Evolutionary conservation across 2,329 filamentous ascomycete genomes (phyloP).

Genomic region (Fulvia fulva): DNA sequence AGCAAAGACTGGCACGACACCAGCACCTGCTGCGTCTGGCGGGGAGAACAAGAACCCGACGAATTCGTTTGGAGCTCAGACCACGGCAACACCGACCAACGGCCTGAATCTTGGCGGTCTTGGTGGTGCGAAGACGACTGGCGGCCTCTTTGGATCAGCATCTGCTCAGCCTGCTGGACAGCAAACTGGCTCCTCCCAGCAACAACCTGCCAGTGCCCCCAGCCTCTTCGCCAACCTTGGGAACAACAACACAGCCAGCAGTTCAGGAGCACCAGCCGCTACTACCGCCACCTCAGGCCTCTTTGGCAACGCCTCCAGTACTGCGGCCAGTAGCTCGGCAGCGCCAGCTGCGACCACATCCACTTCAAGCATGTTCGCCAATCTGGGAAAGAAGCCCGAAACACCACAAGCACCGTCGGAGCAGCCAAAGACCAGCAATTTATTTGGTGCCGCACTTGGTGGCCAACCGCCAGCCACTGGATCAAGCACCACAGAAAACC

Average conservation of each 20-base stretch:
- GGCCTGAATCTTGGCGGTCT: not conserved
- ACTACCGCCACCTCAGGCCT: constrained; percentile 1
- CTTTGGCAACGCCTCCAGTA: constrained; percentile 6
- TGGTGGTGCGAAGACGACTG: not conserved
- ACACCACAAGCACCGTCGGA: not conserved
- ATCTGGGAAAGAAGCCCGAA: not conserved
- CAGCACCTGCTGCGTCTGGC: constrained; percentile 2
- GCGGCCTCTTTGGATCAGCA: not conserved
- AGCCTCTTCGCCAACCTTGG: not conserved
- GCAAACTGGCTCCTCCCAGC: not conserved
- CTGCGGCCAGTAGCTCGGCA: constrained; percentile 4
- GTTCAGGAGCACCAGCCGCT: not conserved
- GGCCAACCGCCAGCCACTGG: no score
- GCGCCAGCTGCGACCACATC: constrained; percentile 1
- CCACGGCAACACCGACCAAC: constrained; percentile 3
- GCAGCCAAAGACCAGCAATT: not conserved
- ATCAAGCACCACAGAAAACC: not conserved
- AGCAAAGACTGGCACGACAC: not conserved
- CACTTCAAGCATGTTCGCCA: not conserved
- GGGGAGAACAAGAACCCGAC: constrained; percentile 6
- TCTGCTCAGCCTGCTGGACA: not conserved
- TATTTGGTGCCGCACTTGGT: not conserved
- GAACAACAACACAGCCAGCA: not conserved
- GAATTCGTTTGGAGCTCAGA: constrained; percentile 1
- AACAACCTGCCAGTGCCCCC: not conserved